These are phyloP conservation scores for Colletotrichum siamense DNA, from an alignment of 2,329 filamentous ascomycete genomes.

Conservation along the genomic window DNA sequence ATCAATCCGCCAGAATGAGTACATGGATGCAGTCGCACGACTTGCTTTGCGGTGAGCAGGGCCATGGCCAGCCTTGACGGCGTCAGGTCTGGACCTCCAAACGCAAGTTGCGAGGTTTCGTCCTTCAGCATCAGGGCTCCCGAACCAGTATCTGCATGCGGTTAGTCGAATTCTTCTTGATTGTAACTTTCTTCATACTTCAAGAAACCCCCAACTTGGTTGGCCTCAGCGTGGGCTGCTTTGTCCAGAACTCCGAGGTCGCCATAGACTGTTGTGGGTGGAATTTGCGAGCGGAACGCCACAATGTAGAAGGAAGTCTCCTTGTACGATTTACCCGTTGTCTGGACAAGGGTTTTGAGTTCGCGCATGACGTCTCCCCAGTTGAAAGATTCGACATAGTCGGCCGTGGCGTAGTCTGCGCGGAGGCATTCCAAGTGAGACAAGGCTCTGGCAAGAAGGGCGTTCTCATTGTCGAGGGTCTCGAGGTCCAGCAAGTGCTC, in stretches of 20 bases:
- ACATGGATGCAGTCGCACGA: constrained; percentile 67
- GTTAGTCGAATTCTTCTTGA: constrained; percentile 6
- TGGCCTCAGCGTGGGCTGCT: constrained; percentile 81
- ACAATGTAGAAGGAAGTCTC: constrained; percentile 80
- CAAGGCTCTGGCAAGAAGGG: constrained; percentile 75
- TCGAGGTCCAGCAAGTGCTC: constrained; percentile 77
- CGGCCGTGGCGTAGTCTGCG: constrained; percentile 76
- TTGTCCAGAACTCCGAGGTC: constrained; percentile 77
- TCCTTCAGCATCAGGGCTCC: constrained; percentile 69
- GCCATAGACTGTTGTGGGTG: constrained; percentile 63
- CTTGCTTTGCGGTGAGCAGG: constrained; percentile 69
- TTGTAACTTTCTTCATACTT: constrained; percentile 51
- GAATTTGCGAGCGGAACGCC: constrained; percentile 79
- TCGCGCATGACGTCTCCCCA: constrained; percentile 68
- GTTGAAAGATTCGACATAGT: constrained; percentile 79
- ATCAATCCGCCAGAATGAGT: constrained; percentile 73
- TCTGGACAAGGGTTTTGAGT: constrained; percentile 56
- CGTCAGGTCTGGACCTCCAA: constrained; percentile 67
- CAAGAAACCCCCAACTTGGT: constrained; percentile 78
- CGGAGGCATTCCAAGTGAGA: constrained; percentile 66
- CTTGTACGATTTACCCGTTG: constrained; percentile 61
- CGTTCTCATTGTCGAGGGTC: constrained; percentile 68
- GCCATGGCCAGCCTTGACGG: constrained; percentile 62
- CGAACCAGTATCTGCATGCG: constrained; percentile 80
- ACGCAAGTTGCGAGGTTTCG: constrained; percentile 84